phyloP scores from a whole-genome alignment of 2,329 filamentous ascomycete species.

The Cercospora citrullina region DNA sequence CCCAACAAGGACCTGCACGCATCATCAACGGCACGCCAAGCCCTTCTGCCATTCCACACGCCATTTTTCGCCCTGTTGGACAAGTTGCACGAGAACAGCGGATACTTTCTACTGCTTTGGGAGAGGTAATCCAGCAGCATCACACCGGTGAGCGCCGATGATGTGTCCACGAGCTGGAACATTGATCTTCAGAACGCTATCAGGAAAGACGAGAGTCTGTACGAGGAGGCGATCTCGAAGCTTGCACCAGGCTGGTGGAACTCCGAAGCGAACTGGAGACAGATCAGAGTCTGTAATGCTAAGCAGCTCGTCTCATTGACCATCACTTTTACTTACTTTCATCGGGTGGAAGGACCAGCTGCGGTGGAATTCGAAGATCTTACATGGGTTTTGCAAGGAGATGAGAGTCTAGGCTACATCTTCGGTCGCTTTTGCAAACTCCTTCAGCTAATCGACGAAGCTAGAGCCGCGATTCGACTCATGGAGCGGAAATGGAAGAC shows the following conservation, averaged over 20 bases:
- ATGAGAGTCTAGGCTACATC: background rate
- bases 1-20: background rate
- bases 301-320: background rate
- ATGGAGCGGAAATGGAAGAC: background rate
- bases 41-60: background rate
- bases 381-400: background rate
- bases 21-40: background rate
- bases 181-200: background rate
- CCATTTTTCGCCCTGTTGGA: background rate
- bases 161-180: background rate
- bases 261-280: background rate
- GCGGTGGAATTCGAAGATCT: background rate
- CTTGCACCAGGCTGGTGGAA: background rate
- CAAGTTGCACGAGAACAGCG: background rate
- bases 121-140: background rate
- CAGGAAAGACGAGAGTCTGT: background rate
- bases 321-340: background rate
- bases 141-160: background rate
- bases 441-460: background rate
- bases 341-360: background rate
- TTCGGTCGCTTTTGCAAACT: background rate
- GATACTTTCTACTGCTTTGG: background rate
- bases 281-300: background rate
- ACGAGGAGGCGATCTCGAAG: background rate
- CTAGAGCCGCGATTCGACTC: background rate